Conservation (phyloP, 345 rosid genomes). For the Corymbia maculata region DNA sequence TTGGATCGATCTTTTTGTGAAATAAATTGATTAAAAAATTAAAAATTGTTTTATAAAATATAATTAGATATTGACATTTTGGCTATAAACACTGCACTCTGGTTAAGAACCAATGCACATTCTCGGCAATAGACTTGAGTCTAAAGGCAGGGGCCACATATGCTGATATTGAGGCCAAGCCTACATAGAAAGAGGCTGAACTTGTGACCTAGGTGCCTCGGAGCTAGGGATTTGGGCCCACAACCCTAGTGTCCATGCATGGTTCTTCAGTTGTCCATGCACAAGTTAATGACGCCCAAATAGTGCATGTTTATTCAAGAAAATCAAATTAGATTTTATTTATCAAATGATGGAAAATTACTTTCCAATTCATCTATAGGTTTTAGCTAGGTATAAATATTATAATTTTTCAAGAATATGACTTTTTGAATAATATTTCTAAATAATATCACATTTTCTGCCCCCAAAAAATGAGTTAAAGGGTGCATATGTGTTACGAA, state of each 20-base stretch:
- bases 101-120: not conserved
- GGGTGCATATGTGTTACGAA: too few species aligned
- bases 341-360: accelerated
- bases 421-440: not conserved
- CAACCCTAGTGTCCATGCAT: not conserved
- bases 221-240: not conserved
- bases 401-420: too few species aligned
- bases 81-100: accelerated
- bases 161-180: not conserved
- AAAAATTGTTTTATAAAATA: too few species aligned
- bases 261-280: accelerated
- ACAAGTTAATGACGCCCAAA: not conserved
- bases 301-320: not conserved
- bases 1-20: too few species aligned
- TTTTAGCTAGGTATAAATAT: not conserved
- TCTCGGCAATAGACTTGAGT: accelerated
- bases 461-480: too few species aligned
- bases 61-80: not conserved
- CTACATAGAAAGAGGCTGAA: accelerated
- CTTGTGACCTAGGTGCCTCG: accelerated
- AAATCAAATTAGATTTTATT: too few species aligned
- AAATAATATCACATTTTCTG: too few species aligned
- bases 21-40: accelerated
- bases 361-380: too few species aligned
- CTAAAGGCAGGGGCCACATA: not conserved